phyloP scores from a whole-genome alignment of 2,329 filamentous ascomycete genomes.

The Coniochaeta sp. region DNA sequence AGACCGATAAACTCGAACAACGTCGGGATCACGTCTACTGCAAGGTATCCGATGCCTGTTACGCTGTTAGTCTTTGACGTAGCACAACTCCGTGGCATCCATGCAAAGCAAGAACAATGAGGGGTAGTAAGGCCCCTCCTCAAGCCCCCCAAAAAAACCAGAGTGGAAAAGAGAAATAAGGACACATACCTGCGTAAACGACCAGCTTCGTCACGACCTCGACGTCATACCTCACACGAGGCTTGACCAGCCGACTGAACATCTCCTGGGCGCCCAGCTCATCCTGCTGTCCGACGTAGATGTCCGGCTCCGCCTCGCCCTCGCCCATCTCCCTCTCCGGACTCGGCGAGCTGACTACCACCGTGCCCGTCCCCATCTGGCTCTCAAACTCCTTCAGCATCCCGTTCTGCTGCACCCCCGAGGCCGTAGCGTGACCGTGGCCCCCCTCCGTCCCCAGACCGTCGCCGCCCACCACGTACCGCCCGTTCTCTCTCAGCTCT shows the following conservation, averaged over 20 bases:
- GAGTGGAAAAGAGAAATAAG: neutral
- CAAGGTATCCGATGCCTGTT: constrained; percentile 70
- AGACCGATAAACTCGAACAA: constrained; percentile 58
- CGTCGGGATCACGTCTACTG: constrained; percentile 66
- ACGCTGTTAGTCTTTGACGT: neutral
- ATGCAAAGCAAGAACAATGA: neutral
- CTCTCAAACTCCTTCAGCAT: constrained; percentile 59
- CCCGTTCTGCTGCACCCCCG: constrained; percentile 35
- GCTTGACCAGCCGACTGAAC: constrained; percentile 76
- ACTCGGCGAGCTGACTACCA: constrained; percentile 23
- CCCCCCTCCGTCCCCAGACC: constrained; percentile 14
- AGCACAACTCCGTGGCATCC: neutral
- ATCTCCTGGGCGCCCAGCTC: constrained; percentile 66
- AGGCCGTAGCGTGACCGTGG: constrained; percentile 23
- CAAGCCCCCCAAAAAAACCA: neutral
- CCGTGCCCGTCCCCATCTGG: constrained; percentile 63
- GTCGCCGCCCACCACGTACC: constrained; percentile 3
- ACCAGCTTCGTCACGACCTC: constrained; percentile 96
- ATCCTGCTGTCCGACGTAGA: constrained; percentile 34
- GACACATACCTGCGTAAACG: constrained; percentile 76
- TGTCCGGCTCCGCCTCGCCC: constrained; percentile 26
- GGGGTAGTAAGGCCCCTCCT: neutral
- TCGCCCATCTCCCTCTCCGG: constrained; percentile 16
- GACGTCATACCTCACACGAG: constrained; percentile 92
- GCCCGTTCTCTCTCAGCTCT: constrained; percentile 29